Percentiles rank a stretch among this genome's conserved stretches.
Evolutionary conservation across 2,329 filamentous ascomycete genomes (phyloP).

Genomic region (Onygena corvina): DNA sequence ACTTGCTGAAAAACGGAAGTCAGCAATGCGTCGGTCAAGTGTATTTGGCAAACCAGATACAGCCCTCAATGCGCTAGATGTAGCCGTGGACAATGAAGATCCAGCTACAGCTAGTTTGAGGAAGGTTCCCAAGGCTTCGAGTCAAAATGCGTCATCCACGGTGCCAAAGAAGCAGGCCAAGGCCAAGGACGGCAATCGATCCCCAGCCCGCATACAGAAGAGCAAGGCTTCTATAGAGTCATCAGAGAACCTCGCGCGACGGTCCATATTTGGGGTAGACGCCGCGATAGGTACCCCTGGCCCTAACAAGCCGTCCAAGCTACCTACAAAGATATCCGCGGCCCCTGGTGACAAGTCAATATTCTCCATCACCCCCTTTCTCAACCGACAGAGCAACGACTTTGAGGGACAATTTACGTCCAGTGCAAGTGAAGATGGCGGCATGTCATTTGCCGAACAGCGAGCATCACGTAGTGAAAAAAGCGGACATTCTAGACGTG

Average conservation of each 20-base stretch:
- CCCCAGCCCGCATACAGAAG: conserved; percentile 18
- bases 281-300: conserved; percentile 39
- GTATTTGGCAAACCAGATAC: neutral
- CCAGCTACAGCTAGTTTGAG: too few relatives aligned
- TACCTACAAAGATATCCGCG: conserved; percentile 45
- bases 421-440: neutral
- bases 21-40: conserved; percentile 23
- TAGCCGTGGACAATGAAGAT: neutral
- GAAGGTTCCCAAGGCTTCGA: neutral
- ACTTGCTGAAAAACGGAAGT: conserved; percentile 55
- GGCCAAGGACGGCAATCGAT: conserved; percentile 32
- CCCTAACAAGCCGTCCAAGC: conserved; percentile 42
- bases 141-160: conserved; percentile 33
- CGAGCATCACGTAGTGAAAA: neutral
- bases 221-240: neutral
- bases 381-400: conserved; percentile 57
- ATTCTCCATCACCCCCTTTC: conserved; percentile 88
- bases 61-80: neutral
- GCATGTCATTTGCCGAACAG: neutral
- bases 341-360: conserved; percentile 72
- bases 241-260: neutral
- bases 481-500: neutral
- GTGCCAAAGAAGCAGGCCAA: conserved; percentile 15
- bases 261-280: neutral
- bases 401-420: neutral